A percentile compares a stretch with the other conserved stretches of the same genome.
These are phyloP conservation scores for Helianthus tuberosus DNA, from an alignment of 129 eudicot genomes.

Conservation along the genomic window DNA sequence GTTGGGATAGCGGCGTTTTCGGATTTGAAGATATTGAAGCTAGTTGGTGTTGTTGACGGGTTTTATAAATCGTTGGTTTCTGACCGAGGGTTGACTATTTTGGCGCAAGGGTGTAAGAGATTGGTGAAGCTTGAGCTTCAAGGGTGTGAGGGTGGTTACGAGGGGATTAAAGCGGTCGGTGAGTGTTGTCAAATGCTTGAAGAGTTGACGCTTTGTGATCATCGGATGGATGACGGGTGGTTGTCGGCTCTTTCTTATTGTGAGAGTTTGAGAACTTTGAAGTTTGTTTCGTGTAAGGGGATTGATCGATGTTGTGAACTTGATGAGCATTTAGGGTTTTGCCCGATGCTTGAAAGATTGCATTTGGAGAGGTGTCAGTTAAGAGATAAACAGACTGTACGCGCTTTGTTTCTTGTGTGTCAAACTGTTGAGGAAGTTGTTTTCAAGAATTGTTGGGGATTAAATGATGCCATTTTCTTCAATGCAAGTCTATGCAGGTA, in stretches of 20 bases:
- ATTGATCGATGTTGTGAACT: constrained; percentile 50
- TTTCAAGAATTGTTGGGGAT: constrained; percentile 75
- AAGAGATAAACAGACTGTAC: constrained; percentile 51
- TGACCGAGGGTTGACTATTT: constrained; percentile 80
- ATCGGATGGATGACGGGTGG: constrained; percentile 86
- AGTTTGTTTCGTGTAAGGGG: constrained; percentile 58
- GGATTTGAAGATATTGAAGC: constrained; percentile 59
- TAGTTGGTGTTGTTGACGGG: constrained; percentile 63
- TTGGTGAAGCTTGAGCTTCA: constrained; percentile 76
- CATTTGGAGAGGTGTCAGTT: constrained; percentile 83
- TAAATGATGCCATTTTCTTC: constrained; percentile 63
- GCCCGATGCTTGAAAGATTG: constrained; percentile 56
- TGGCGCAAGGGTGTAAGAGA: constrained; percentile 85
- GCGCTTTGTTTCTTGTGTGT: constrained; percentile 71
- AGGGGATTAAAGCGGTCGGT: constrained; percentile 79
- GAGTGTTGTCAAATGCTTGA: constrained; percentile 86
- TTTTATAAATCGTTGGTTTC: constrained; percentile 59
- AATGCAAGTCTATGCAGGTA: constrained; percentile 68
- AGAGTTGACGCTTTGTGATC: constrained; percentile 63
- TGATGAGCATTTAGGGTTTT: constrained; percentile 63
- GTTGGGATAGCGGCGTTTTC: constrained; percentile 63
- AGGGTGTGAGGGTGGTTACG: constrained; percentile 85
- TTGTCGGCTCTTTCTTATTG: constrained; percentile 70
- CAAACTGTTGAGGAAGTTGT: constrained; percentile 48
- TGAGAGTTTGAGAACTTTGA: constrained; percentile 65